Evolutionary conservation across 345 rosid genomes (phyloP).

Genomic region (Populus deltoides): DNA sequence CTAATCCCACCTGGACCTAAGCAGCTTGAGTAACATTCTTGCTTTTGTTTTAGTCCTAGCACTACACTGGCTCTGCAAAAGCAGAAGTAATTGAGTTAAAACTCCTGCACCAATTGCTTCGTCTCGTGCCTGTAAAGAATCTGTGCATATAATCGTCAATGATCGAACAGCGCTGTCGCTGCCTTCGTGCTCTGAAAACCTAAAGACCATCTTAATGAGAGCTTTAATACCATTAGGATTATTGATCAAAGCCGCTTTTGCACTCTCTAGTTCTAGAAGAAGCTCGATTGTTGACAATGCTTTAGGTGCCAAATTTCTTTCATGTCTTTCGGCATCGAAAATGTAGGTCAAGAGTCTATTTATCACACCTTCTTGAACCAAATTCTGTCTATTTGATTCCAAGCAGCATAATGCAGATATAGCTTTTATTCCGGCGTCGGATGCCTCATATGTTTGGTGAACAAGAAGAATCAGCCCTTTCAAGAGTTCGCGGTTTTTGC

Average conservation of each 20-base stretch:
- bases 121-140: conserved; percentile 46
- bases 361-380: conserved; percentile 34
- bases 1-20: conserved; percentile 42
- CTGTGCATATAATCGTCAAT: conserved; percentile 39
- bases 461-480: conserved; percentile 24
- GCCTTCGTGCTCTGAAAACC: conserved; percentile 58
- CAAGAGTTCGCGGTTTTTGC: conserved; percentile 22
- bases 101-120: conserved; percentile 45
- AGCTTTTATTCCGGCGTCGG: conserved; percentile 38
- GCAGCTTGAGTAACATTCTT: conserved; percentile 46
- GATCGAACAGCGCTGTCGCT: conserved; percentile 51
- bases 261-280: conserved; percentile 31
- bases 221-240: conserved; percentile 34
- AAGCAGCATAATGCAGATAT: conserved; percentile 40
- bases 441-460: conserved; percentile 20
- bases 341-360: conserved; percentile 37
- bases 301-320: conserved; percentile 23
- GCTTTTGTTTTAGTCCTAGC: conserved; percentile 51
- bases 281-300: conserved; percentile 45
- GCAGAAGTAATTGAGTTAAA: conserved; percentile 47
- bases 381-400: conserved; percentile 35
- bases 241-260: conserved; percentile 33
- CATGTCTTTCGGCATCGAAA: conserved; percentile 24
- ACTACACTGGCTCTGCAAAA: conserved; percentile 59
- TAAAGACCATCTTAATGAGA: conserved; percentile 55